phyloP scores from a whole-genome alignment of 352 stramenopile genomes.

The Discostella stelligera region DNA sequence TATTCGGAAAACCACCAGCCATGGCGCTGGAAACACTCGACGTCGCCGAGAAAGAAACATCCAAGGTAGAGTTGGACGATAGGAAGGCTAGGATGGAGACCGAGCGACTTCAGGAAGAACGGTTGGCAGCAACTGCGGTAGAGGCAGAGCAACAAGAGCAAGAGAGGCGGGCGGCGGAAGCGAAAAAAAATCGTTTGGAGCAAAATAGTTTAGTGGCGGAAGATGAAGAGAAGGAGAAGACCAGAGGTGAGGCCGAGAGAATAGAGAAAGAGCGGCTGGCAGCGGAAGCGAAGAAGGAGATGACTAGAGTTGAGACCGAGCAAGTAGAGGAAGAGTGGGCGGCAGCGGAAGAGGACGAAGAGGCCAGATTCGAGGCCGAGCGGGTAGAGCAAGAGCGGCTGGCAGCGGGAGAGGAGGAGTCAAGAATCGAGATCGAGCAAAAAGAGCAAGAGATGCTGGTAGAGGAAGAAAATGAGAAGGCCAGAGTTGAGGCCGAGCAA shows the following conservation, averaged over 20 bases:
- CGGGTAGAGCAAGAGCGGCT: constrained; percentile 3
- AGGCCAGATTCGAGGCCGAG: background rate
- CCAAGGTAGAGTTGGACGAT: background rate
- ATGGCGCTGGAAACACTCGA: background rate
- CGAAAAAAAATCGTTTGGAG: constrained; percentile 19
- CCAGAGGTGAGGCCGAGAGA: background rate
- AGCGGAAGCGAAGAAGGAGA: background rate
- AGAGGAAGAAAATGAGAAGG: constrained; percentile 12
- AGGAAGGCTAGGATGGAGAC: constrained; percentile 1
- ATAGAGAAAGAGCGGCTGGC: constrained; percentile 1
- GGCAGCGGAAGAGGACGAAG: background rate
- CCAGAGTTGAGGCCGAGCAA: constrained; percentile 1
- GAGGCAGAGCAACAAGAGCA: constrained; percentile 24
- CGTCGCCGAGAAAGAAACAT: constrained; percentile 2
- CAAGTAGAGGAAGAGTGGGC: constrained; percentile 8
- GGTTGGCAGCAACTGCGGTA: background rate
- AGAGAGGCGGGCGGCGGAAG: constrained; percentile 28
- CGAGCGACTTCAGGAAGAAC: background rate
- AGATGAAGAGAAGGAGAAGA: constrained; percentile 5
- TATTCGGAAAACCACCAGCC: background rate
- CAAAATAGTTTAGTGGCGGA: background rate
- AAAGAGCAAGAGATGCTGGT: constrained; percentile 7
- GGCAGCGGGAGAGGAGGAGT: constrained; percentile 4
- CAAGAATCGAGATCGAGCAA: background rate
- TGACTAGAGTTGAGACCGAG: background rate